A percentile compares a stretch with the other conserved stretches of the same genome.
phyloP scores from a whole-genome alignment of 768 basidiomycete species.

The Suillus luteus region DNA sequence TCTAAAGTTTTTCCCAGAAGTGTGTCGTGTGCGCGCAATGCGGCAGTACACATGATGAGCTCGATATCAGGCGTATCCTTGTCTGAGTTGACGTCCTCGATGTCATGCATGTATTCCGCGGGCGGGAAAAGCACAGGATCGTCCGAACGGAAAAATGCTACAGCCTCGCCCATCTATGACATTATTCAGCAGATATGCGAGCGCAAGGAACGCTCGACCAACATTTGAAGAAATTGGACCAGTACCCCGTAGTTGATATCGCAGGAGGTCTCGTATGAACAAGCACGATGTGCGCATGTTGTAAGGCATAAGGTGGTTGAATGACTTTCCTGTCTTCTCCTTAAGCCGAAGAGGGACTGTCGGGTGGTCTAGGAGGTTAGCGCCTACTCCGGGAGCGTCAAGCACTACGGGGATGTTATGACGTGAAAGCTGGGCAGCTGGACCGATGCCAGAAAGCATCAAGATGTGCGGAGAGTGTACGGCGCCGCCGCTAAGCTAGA shows the following conservation, averaged over 20 bases:
- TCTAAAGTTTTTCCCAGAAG: constrained; percentile 11
- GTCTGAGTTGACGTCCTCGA: constrained; percentile 16
- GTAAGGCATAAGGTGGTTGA: constrained; percentile 8
- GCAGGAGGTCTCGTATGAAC: constrained; percentile 10
- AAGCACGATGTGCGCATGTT: constrained; percentile 4
- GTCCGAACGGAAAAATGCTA: constrained; percentile 21
- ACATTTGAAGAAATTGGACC: constrained; percentile 56
- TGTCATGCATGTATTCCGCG: not conserved
- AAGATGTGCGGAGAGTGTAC: constrained; percentile 63
- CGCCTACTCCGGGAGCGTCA: constrained; percentile 72
- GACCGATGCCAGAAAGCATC: constrained; percentile 71
- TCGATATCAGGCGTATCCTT: constrained; percentile 17
- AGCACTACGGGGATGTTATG: constrained; percentile 54
- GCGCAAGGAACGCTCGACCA: not conserved
- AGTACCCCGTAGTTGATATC: constrained; percentile 24
- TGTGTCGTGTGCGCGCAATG: not conserved
- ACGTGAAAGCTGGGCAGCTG: constrained; percentile 49
- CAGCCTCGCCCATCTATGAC: constrained; percentile 20
- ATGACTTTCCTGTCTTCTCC: not conserved
- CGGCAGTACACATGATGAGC: constrained; percentile 9
- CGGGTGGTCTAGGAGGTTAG: constrained; percentile 55
- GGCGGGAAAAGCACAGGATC: constrained; percentile 18
- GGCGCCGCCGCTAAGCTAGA: constrained; percentile 38
- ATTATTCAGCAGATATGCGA: not conserved
- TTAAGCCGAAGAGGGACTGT: not conserved